Base-by-base conservation (phyloP, 768 basidiomycete species). In the Dendrothele bispora region DNA sequence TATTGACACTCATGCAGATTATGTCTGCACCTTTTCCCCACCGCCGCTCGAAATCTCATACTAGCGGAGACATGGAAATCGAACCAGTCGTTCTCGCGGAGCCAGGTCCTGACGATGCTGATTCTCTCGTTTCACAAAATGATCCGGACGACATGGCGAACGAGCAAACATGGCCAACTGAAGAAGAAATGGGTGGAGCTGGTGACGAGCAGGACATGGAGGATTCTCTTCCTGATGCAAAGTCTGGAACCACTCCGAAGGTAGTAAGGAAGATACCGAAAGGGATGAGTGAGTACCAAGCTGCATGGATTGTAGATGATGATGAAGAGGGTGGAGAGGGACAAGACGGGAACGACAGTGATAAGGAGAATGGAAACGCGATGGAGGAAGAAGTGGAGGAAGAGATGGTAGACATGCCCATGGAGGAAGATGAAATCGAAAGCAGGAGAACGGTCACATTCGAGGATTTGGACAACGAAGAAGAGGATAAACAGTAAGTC, bases 91-190 rank as follows among this genome's bases (percentile, higher is more conserved):
- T 84, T 29, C 64, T 95, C 14, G 86, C 84, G 0, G 83, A 86
- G 57, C 84, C 86, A 0, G 70, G 79, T 42, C 59, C 73, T 1
- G 75, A 80, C 0, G 73, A 81, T 1, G 89, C 87, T 1, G 95
- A 98, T 64, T 93, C 93, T 5, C 69, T 98, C 40, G 79, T 90
- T 11, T 93, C 92, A 1, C 85, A 79, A 41, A 94, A 95, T 62
- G 83, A 89, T 20, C 90, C 88, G 4, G 94, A 98, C 58, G 85
- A 91, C 48, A 77, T 97, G 66, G 82, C 78, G 28, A 97, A 95
- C 61, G 95, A 99, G 59, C 95, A 99, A 65, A 99, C 95, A 0
- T 98, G 95, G 95, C 95, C 95, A 1, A 95, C 93, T 0, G 93
- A 98, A 63, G 95, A 98, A 60, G 95, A 98, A 63, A 91, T 98